These are phyloP conservation scores for Neonectria punicea DNA, from an alignment of 2,329 filamentous ascomycete species.

Conservation along the genomic window DNA sequence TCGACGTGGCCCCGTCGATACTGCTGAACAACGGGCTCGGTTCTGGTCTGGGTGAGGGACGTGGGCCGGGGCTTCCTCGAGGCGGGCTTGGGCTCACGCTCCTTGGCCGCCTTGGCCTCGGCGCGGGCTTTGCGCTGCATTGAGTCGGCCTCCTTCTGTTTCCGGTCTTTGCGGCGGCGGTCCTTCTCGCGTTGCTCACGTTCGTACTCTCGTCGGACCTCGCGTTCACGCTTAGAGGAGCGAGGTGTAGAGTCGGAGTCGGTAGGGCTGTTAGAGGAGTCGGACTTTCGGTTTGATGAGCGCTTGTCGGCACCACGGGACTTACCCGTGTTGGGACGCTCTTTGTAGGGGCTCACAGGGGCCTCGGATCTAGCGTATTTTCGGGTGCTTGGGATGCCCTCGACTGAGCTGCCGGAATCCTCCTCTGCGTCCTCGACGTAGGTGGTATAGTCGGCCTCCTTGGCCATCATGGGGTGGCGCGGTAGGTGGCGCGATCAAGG, in stretches of 20 bases:
- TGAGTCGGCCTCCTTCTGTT: slow-evolving; percentile 39
- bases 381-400: slow-evolving; percentile 52
- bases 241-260: slow-evolving; percentile 59
- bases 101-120: slow-evolving; percentile 38
- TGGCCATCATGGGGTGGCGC: slow-evolving; percentile 54
- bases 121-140: slow-evolving; percentile 38
- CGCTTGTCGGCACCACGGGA: slow-evolving; percentile 56
- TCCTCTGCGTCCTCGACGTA: slow-evolving; percentile 65
- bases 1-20: slow-evolving; percentile 47
- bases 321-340: slow-evolving; percentile 64
- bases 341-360: slow-evolving; percentile 56
- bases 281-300: slow-evolving; percentile 47
- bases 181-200: slow-evolving; percentile 46
- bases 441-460: slow-evolving; percentile 48
- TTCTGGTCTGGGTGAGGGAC: slow-evolving; percentile 45
- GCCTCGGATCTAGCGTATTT: slow-evolving; percentile 60
- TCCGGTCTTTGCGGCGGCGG: slow-evolving; percentile 43
- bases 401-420: slow-evolving; percentile 57
- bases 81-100: slow-evolving; percentile 42
- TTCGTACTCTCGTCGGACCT: slow-evolving; percentile 42
- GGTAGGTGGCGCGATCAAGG: slow-evolving; percentile 33
- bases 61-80: slow-evolving; percentile 44
- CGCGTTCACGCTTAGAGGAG: slow-evolving; percentile 45
- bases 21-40: slow-evolving; percentile 49
- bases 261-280: slow-evolving; percentile 51